Evolutionary conservation across 148 eudicot genomes (phyloP).

Genomic region (Cornus suecica): DNA sequence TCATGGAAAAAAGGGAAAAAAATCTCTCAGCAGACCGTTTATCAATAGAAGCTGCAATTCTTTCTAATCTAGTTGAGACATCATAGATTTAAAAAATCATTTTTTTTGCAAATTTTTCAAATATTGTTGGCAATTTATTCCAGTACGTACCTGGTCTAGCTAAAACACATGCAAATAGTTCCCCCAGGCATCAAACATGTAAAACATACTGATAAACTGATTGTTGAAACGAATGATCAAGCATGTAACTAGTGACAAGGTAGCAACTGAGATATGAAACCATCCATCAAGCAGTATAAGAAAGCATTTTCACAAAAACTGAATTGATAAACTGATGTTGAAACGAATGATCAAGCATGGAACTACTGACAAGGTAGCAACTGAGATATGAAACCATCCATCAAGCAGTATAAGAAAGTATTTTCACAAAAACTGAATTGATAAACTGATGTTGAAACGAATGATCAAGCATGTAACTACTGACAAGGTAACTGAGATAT

Average conservation of each 20-base stretch:
- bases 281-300: neutral
- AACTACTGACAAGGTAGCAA: neutral
- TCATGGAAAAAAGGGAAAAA: neutral
- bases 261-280: neutral
- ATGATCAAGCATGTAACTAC: neutral
- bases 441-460: no score
- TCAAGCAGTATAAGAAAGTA: neutral
- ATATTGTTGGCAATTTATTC: neutral
- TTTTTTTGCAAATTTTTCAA: neutral
- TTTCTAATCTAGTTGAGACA: neutral
- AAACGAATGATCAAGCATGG: neutral
- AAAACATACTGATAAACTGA: no score
- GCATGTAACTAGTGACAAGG: neutral
- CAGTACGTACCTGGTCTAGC: constrained; percentile 30
- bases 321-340: neutral
- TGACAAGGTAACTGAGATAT: neutral
- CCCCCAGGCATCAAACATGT: constrained; percentile 2
- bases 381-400: neutral
- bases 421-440: neutral
- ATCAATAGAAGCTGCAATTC: neutral
- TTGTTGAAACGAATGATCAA: constrained; percentile 7
- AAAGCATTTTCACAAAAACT: neutral
- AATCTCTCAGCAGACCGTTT: neutral
- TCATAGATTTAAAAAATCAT: neutral
- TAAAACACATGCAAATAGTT: no score